Evolutionary conservation across 768 basidiomycete genomes (phyloP).

Genomic region (Agaricus sinodeliciosus): DNA sequence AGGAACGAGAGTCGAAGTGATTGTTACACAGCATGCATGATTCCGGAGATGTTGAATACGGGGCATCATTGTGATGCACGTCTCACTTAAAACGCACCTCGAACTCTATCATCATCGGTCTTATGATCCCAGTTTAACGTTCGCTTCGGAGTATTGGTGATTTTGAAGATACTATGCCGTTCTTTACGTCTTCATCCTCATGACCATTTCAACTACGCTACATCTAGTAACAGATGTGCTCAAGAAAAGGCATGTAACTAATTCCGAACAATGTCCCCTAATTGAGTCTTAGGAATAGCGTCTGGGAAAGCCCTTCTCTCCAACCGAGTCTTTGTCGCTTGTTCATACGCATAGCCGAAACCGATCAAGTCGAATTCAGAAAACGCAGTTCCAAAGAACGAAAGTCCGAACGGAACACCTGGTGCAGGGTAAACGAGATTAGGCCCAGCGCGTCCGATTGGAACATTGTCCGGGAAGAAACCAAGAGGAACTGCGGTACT

Average conservation of each 20-base stretch:
- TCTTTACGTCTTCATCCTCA: too few species aligned
- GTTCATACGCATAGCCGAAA: conserved; percentile 61
- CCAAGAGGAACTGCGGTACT: conserved; percentile 45
- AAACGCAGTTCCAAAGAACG: conserved; percentile 57
- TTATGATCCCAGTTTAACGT: too few species aligned
- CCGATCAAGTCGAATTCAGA: conserved; percentile 52
- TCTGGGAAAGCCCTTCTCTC: conserved; percentile 40
- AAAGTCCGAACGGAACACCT: conserved; percentile 54
- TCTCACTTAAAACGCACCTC: too few species aligned
- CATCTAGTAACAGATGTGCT: too few species aligned
- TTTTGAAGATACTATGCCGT: too few species aligned
- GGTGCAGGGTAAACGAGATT: conserved; percentile 42
- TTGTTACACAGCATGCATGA: too few species aligned
- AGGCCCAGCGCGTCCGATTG: conserved; percentile 32
- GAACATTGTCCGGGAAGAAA: conserved; percentile 44
- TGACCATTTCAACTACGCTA: too few species aligned
- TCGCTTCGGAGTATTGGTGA: too few species aligned
- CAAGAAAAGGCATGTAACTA: neutral
- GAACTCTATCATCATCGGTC: too few species aligned
- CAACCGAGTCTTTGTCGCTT: conserved; percentile 48
- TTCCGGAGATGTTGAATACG: too few species aligned
- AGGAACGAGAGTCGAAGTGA: too few species aligned
- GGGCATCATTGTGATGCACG: too few species aligned
- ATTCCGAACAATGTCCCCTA: conserved; percentile 24
- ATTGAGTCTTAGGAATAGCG: conserved; percentile 51